Evolutionary conservation across 2,329 filamentous ascomycete genomes (phyloP).

Genomic region (Stenocarpella maydis): DNA sequence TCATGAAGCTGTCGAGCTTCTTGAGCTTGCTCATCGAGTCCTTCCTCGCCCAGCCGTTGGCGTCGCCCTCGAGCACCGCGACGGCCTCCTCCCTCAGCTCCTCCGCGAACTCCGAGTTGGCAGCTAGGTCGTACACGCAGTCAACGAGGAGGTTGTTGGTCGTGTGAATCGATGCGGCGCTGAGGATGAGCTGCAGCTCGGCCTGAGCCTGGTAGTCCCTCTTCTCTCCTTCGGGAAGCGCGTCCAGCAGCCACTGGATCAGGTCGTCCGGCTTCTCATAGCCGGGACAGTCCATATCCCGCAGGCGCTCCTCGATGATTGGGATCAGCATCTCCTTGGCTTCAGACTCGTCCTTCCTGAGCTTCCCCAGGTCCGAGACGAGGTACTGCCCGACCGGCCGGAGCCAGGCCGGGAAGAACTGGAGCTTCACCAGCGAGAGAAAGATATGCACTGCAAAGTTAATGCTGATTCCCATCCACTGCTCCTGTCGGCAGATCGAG

Average conservation of each 20-base stretch:
- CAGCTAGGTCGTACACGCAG: conserved; percentile 59
- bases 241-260: conserved; percentile 55
- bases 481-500: conserved; percentile 57
- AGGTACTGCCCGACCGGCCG: conserved; percentile 56
- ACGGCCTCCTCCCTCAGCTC: conserved; percentile 58
- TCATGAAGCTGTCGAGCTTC: conserved; percentile 60
- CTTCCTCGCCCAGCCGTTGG: conserved; percentile 52
- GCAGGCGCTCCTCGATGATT: conserved; percentile 55
- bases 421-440: conserved; percentile 57
- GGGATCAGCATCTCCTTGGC: conserved; percentile 55
- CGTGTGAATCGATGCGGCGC: conserved; percentile 55
- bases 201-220: conserved; percentile 49
- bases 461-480: conserved; percentile 62
- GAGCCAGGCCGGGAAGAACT: conserved; percentile 60
- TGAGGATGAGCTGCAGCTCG: conserved; percentile 54
- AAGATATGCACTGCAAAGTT: conserved; percentile 60
- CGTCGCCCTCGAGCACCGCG: conserved; percentile 48
- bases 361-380: conserved; percentile 56
- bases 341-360: conserved; percentile 51
- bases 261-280: conserved; percentile 52
- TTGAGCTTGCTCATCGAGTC: conserved; percentile 54
- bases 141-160: conserved; percentile 56
- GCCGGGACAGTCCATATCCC: conserved; percentile 48
- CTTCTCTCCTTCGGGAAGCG: conserved; percentile 50
- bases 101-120: conserved; percentile 56